A percentile compares a stretch with the other conserved stretches of the same genome.
These are phyloP conservation scores for Helotiales sp. DNA, from an alignment of 2,329 filamentous ascomycete species.

Conservation along the genomic window DNA sequence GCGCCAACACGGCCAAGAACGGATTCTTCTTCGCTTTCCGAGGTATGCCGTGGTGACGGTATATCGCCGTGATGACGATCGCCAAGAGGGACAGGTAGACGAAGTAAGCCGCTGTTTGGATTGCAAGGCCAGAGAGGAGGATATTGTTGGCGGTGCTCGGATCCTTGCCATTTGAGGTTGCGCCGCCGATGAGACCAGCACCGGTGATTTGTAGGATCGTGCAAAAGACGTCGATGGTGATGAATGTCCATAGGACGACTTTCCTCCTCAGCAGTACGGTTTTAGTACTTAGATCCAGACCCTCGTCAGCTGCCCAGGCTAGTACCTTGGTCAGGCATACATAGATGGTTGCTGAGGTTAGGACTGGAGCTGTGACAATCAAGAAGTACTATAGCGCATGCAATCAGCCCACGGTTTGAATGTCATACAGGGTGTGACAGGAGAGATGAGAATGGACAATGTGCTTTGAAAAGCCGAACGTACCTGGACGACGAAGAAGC, in stretches of 20 bases:
- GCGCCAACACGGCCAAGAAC: constrained; percentile 51
- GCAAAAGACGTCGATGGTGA: constrained; percentile 57
- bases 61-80: constrained; percentile 27
- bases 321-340: constrained; percentile 58
- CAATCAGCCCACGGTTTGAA: not conserved
- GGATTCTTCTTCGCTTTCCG: constrained; percentile 35
- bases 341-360: constrained; percentile 61
- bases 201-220: constrained; percentile 59
- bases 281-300: not conserved
- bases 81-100: constrained; percentile 48
- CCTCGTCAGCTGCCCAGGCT: constrained; percentile 36
- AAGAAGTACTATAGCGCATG: constrained; percentile 55
- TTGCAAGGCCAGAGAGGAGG: constrained; percentile 57
- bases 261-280: constrained; percentile 47
- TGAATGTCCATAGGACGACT: constrained; percentile 58
- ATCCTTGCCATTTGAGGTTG: constrained; percentile 54
- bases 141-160: constrained; percentile 59
- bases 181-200: constrained; percentile 58
- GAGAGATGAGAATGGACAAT: too few species aligned
- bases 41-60: not conserved
- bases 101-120: constrained; percentile 60
- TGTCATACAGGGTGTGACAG: not conserved
- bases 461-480: not conserved
- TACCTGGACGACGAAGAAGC: constrained; percentile 59
- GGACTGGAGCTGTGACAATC: constrained; percentile 63